Evolutionary conservation across 2,329 filamentous ascomycete genomes (phyloP), one percentile per base, ranked within the genome.

Genomic region (Epichloe aotearoae): DNA sequence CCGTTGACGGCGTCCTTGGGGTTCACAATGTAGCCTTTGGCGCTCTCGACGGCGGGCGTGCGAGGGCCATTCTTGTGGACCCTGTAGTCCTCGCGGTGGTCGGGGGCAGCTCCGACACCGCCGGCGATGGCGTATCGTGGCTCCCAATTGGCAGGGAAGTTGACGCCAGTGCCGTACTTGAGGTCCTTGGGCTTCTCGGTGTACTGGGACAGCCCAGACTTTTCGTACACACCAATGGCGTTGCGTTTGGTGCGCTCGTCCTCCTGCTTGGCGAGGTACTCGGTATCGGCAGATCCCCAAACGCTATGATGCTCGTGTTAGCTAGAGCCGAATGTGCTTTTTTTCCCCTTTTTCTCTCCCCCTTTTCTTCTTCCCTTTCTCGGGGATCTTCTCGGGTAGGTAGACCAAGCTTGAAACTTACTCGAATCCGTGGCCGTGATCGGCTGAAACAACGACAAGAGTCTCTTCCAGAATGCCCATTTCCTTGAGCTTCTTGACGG

Each of bases 381-480:
- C 26, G 26, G 26, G 26, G 8, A 30, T 30, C 26, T 30, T 36
- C 33, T 39, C 33, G 7, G 11, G 33, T 19, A 19, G 14, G 33
- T 34, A 14, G 14, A 14, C n/a, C 14, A 17, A 30, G 19, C 12
- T 30, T n/a, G 6, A 39, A 11, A 58, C 68, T 58, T 57, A 70
- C 66, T 90, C 88, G 64, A 94, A 94, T 50, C 88, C 88, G 69
- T 94, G 88, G 41, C 88, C 88, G 72, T 93, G 88, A 62, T 94
- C 87, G n/a, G 87, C 84, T 3, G 87, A 88, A 46, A 93, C 85
- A 47, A 94, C 64, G 56, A 94, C 74, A 3, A 91, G 77, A 1
- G 88, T 94, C 54, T 89, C 79, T 10, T 91, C 79, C 34, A 89
- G 75, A 51, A 80, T 75, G 52, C 77, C 77, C 6, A 88, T 72